These are phyloP conservation scores for Phialophora verrucosa DNA, from an alignment of 2,329 filamentous ascomycete genomes.

Conservation along the genomic window DNA sequence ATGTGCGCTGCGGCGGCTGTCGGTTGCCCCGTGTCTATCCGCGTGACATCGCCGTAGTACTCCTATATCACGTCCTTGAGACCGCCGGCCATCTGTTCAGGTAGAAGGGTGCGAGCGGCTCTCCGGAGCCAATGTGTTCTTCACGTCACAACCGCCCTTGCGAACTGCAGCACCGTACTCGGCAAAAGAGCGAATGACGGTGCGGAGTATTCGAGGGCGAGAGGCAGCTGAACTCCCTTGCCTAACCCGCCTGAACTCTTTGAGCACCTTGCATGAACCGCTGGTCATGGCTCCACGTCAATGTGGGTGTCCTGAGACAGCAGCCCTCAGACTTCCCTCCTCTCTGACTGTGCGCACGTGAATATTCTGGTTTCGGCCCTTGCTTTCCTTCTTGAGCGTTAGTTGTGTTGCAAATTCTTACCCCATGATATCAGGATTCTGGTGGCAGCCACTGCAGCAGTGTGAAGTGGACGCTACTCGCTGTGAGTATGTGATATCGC, in stretches of 20 bases:
- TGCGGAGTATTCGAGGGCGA: constrained; percentile 1
- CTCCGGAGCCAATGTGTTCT: not conserved
- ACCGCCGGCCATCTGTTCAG: not conserved
- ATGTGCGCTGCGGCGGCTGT: not conserved
- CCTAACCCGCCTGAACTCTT: constrained; percentile 18
- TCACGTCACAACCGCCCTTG: not conserved
- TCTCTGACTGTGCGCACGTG: constrained; percentile 7
- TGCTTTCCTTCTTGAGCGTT: too few species aligned
- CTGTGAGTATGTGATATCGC: not conserved
- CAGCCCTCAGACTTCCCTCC: too few species aligned
- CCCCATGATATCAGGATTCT: not conserved
- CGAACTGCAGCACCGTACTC: not conserved
- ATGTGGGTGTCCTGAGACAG: constrained; percentile 25
- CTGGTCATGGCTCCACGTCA: constrained; percentile 9
- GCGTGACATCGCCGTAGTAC: constrained; percentile 14
- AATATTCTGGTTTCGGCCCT: not conserved
- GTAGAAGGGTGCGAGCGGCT: not conserved
- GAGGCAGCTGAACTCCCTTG: constrained; percentile 2
- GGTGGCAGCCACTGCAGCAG: too few species aligned
- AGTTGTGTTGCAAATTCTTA: not conserved
- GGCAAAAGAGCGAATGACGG: not conserved
- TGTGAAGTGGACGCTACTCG: not conserved
- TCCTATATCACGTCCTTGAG: constrained; percentile 1
- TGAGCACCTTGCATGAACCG: constrained; percentile 26
- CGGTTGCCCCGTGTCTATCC: constrained; percentile 1